Conservation (phyloP, 768 basidiomycete genomes). For the Termitomyces eurrhizus region DNA sequence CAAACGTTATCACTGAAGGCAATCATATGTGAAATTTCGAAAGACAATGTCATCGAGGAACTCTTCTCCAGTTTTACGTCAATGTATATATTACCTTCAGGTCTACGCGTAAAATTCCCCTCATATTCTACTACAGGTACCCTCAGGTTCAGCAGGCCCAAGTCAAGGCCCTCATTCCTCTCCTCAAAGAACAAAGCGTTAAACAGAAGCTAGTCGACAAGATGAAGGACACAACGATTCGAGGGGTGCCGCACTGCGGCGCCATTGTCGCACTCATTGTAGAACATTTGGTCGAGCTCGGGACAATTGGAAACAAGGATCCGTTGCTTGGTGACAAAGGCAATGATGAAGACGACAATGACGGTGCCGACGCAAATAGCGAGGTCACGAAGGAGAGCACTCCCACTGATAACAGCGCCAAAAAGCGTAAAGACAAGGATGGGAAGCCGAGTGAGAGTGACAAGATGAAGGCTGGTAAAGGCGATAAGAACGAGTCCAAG, state of each 20-base stretch:
- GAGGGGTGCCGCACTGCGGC: not conserved
- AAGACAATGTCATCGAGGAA: conserved; percentile 21
- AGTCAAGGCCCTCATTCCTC: not conserved
- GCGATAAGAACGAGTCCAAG: not conserved
- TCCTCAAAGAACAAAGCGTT: not conserved
- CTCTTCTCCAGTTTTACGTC: conserved; percentile 22
- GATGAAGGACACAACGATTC: not conserved
- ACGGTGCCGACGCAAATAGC: not conserved
- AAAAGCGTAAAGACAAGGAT: not conserved
- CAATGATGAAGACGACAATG: not conserved
- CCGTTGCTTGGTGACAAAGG: not conserved
- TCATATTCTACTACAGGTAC: conserved; percentile 2
- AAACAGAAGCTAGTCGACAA: not conserved
- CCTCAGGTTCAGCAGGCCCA: conserved; percentile 11
- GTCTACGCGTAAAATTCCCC: not conserved
- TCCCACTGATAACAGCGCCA: not conserved
- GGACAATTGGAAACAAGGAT: not conserved
- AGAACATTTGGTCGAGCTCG: not conserved
- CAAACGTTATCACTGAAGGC: conserved; percentile 16
- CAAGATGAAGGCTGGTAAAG: not conserved
- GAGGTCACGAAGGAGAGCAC: not conserved
- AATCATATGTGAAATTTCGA: conserved; percentile 13
- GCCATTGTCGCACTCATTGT: not conserved
- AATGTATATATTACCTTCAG: conserved; percentile 6
- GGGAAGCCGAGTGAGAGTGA: not conserved